A percentile compares a stretch with the other conserved stretches of the same genome.
These are phyloP conservation scores for Quercus tomentella DNA, from an alignment of 331 rosid species.

Conservation along the genomic window DNA sequence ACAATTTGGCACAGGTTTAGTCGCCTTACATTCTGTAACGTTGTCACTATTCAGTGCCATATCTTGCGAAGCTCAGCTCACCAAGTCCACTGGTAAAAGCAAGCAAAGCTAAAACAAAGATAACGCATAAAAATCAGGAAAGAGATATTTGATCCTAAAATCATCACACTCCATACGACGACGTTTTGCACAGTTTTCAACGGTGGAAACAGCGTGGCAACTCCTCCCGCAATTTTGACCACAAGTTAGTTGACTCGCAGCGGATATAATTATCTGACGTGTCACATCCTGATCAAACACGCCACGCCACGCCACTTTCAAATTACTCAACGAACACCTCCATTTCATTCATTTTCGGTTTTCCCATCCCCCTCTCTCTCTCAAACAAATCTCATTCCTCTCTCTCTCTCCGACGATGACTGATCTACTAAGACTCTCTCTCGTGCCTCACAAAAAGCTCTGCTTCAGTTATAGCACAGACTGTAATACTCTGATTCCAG, in stretches of 20 bases:
- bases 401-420: slow-evolving; percentile 34
- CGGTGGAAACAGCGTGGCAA: not conserved
- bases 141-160: not conserved
- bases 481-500: not conserved
- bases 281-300: slow-evolving; percentile 1
- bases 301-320: not conserved
- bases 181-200: not conserved
- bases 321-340: slow-evolving; percentile 1
- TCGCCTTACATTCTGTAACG: not conserved
- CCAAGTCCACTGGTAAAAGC: not conserved
- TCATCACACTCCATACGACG: not conserved
- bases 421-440: slow-evolving; percentile 35
- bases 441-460: slow-evolving; percentile 35
- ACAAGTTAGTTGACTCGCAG: not conserved
- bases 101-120: slow-evolving; percentile 23
- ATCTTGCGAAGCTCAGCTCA: not conserved
- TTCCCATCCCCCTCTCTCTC: not conserved
- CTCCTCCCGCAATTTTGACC: not conserved
- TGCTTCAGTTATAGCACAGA: slow-evolving; percentile 27
- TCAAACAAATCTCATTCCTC: not conserved
- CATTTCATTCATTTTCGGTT: not conserved
- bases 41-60: slow-evolving; percentile 44
- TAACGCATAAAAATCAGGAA: slow-evolving; percentile 20
- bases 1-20: slow-evolving; percentile 21
- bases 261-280: not conserved